A percentile compares a stretch with the other conserved stretches of the same genome.
phyloP scores from a whole-genome alignment of 2,329 filamentous ascomycete species.

The Penicillium decumbens region DNA sequence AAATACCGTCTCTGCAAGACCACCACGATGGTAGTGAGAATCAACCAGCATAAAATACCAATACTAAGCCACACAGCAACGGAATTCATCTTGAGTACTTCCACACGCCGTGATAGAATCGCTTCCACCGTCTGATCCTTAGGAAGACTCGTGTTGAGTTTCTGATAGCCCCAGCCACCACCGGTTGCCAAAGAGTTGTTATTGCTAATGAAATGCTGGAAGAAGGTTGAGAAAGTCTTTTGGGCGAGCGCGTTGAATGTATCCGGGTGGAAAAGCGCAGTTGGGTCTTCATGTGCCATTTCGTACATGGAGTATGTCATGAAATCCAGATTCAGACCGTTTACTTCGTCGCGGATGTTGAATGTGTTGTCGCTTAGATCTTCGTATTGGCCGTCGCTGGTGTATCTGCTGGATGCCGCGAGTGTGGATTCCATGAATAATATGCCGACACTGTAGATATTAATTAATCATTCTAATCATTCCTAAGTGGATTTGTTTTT shows the following conservation, averaged over 20 bases:
- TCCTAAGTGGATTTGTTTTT: too few species aligned
- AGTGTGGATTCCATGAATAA: slow-evolving; percentile 16
- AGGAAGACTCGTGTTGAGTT: slow-evolving; percentile 19
- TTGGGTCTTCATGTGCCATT: slow-evolving; percentile 19
- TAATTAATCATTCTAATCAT: neutral
- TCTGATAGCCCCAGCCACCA: slow-evolving; percentile 22
- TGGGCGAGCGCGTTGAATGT: slow-evolving; percentile 11
- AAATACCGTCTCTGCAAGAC: too few species aligned
- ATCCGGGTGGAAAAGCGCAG: slow-evolving; percentile 16
- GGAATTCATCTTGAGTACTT: too few species aligned
- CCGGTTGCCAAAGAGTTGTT: slow-evolving; percentile 18
- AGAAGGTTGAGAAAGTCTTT: slow-evolving; percentile 27
- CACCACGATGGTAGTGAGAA: too few species aligned
- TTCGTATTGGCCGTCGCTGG: slow-evolving; percentile 4
- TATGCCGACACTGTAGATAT: slow-evolving; percentile 15
- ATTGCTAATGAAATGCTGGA: slow-evolving; percentile 28
- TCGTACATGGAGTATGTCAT: slow-evolving; percentile 31
- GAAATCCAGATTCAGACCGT: slow-evolving; percentile 29
- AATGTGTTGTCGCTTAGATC: slow-evolving; percentile 22
- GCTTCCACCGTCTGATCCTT: too few species aligned
- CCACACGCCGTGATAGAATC: too few species aligned
- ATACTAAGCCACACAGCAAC: too few species aligned
- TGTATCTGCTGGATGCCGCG: slow-evolving; percentile 7
- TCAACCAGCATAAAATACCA: too few species aligned
- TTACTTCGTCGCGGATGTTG: slow-evolving; percentile 22